These are phyloP conservation scores for Amanita molliuscula DNA, from an alignment of 768 basidiomycete genomes.

Conservation along the genomic window DNA sequence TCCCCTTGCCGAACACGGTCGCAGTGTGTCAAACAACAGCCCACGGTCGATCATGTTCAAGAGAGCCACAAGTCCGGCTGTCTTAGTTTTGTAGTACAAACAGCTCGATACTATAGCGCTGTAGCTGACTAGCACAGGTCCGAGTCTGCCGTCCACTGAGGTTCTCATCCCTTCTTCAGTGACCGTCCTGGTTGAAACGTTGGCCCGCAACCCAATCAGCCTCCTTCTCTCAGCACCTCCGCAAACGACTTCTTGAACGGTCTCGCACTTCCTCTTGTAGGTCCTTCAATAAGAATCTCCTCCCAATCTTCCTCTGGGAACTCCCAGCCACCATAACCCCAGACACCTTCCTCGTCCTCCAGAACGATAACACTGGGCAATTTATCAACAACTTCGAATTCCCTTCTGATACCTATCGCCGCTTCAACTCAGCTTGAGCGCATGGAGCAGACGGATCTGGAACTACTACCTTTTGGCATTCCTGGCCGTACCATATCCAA, in stretches of 20 bases:
- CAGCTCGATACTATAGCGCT: too few relatives aligned
- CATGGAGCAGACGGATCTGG: neutral
- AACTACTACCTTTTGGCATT: slow-evolving; percentile 3
- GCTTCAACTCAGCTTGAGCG: neutral
- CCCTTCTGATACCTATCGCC: slow-evolving; percentile 4
- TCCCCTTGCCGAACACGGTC: too few relatives aligned
- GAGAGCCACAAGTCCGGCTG: too few relatives aligned
- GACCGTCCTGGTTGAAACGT: neutral
- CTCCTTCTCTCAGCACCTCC: slow-evolving; percentile 3
- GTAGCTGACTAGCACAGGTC: too few relatives aligned
- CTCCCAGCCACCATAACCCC: neutral
- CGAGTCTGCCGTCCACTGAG: too few relatives aligned
- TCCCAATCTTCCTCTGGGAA: slow-evolving; percentile 2
- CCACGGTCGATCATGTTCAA: too few relatives aligned
- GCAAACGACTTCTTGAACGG: neutral
- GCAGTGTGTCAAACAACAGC: too few relatives aligned
- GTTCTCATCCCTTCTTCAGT: neutral
- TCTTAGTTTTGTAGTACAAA: too few relatives aligned
- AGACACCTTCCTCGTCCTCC: neutral
- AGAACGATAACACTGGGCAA: slow-evolving; percentile 1
- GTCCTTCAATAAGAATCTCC: slow-evolving; percentile 1
- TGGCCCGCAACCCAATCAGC: neutral
- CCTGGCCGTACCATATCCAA: slow-evolving; percentile 4
- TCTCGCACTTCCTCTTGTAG: neutral
- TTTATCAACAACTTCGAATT: slow-evolving; percentile 5